Base-by-base conservation (phyloP, 306 rosid species). In the Acacia crassicarpa region DNA sequence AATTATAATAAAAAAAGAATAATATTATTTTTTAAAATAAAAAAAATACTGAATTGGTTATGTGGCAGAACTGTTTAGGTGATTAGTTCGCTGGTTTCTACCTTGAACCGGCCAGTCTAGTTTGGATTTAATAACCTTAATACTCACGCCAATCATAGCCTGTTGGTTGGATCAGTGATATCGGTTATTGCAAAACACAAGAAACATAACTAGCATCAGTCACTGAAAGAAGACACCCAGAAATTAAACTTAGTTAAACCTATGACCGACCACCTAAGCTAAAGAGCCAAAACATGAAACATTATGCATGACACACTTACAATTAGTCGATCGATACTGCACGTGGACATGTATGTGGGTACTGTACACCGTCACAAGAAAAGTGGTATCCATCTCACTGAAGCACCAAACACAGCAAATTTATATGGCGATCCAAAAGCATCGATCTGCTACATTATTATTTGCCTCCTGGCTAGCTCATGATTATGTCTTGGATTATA, bases 311-410 rank as follows among this genome's bases (percentile, higher is more conserved):
- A 6, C 25, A 30, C 46, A 66, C 5, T 27, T 19, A 61, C 67
- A 61, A 25, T 58, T 58, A 58, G 32, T 58, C 27, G 27, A 23
- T 23, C 66, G 33, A 32, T 59, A 1, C 66, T 23, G 33, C 66
- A 11, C 7, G 22, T 58, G 5, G 30, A 58, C 30, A 75, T 73
- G 72, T 32, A 67, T 73, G 48, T 67, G 81, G 30, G 15, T 3
- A 65, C 70, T 33, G 71, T 33, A 25, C 72, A 69, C 61, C 20
- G 13, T 38, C 23, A 81, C 56, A 76, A 67, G 46, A 45, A 61
- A 85, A 89, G 97, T 92, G 98, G 75, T 32, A n/a, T 92, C 92
- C 94, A 72, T 84, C 88, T 88, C 92, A 90, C 10, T 54, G 75
- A 86, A 73, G 85, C 95, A 94, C 97, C 89, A 74, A 19, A 19